Evolutionary conservation across 2,329 filamentous ascomycete genomes (phyloP).

Genomic region (Alternaria rosae): DNA sequence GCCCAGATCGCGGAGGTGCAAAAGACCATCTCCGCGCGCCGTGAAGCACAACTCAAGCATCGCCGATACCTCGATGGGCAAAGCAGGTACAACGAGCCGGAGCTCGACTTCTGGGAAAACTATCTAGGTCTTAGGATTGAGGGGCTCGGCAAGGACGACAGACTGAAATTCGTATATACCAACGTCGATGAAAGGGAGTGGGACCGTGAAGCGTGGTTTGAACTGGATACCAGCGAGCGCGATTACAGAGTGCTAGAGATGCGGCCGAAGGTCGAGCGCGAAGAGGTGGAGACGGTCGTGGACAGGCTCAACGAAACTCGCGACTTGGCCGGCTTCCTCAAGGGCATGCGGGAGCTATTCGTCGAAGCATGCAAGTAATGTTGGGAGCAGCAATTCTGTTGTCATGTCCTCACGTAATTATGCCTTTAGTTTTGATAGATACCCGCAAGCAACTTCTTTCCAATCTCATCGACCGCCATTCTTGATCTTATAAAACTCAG

Average conservation of each 20-base stretch:
- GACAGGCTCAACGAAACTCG: slow-evolving; percentile 83
- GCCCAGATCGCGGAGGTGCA: slow-evolving; percentile 70
- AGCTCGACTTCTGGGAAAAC: slow-evolving; percentile 94
- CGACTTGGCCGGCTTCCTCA: slow-evolving; percentile 75
- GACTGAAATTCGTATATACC: slow-evolving; percentile 87
- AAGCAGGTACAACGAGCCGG: slow-evolving; percentile 86
- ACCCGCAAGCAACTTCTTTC: slow-evolving; percentile 5
- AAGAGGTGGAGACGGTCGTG: slow-evolving; percentile 77
- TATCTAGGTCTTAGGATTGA: slow-evolving; percentile 90
- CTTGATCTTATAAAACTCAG: slow-evolving; percentile 63
- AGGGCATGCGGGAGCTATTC: slow-evolving; percentile 84
- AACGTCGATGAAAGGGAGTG: slow-evolving; percentile 87
- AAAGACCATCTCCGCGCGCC: slow-evolving; percentile 70
- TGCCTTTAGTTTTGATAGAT: slow-evolving; percentile 1
- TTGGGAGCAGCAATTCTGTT: not conserved
- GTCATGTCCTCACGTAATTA: not conserved
- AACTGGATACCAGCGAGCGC: slow-evolving; percentile 79
- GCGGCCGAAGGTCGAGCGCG: slow-evolving; percentile 80
- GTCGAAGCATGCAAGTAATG: slow-evolving; percentile 60
- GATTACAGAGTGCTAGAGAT: slow-evolving; percentile 87
- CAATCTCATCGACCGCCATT: slow-evolving; percentile 18
- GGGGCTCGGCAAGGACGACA: slow-evolving; percentile 82
- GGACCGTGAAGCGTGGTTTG: slow-evolving; percentile 92
- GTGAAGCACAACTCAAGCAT: slow-evolving; percentile 76
- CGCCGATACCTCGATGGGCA: slow-evolving; percentile 81